Conservation (phyloP, 1,139 yeast species). For the Saccharomyces hybrid region DNA sequence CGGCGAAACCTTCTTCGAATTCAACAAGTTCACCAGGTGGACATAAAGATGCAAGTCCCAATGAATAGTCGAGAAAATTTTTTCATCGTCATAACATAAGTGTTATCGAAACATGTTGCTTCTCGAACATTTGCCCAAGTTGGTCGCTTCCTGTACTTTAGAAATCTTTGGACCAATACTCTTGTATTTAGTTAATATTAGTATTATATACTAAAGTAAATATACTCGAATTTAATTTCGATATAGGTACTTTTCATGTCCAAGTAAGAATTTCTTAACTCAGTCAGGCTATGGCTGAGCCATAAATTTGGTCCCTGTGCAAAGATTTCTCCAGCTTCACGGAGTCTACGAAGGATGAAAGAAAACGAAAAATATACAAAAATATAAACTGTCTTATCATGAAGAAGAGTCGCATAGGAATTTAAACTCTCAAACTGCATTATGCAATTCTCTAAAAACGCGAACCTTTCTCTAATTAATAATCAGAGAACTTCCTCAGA, state of each 20-base stretch:
- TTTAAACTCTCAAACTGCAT: constrained; percentile 32
- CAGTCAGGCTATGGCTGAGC: neutral
- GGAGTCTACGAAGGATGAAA: too few relatives aligned
- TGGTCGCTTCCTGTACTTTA: neutral
- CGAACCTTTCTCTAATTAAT: constrained; percentile 21
- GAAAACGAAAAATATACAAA: constrained; percentile 5
- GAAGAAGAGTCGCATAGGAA: constrained; percentile 32
- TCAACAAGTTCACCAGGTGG: neutral
- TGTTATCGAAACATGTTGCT: neutral
- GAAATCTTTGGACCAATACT: neutral
- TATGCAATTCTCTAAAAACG: constrained; percentile 31
- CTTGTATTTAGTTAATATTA: neutral
- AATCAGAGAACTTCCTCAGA: constrained; percentile 24
- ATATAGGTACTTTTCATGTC: neutral
- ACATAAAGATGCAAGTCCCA: neutral
- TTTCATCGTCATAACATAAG: neutral
- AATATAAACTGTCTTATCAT: constrained; percentile 31
- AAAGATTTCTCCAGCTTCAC: too few relatives aligned
- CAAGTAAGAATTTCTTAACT: neutral
- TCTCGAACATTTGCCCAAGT: neutral
- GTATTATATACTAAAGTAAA: neutral
- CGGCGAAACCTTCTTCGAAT: constrained; percentile 5
- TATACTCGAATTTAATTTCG: neutral
- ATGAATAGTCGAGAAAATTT: neutral
- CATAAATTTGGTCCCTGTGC: neutral